A percentile compares a stretch with the other conserved stretches of the same genome.
These are phyloP conservation scores for Diophrys appendiculata DNA, from an alignment of 73 alveolate species.

Conservation along the genomic window DNA sequence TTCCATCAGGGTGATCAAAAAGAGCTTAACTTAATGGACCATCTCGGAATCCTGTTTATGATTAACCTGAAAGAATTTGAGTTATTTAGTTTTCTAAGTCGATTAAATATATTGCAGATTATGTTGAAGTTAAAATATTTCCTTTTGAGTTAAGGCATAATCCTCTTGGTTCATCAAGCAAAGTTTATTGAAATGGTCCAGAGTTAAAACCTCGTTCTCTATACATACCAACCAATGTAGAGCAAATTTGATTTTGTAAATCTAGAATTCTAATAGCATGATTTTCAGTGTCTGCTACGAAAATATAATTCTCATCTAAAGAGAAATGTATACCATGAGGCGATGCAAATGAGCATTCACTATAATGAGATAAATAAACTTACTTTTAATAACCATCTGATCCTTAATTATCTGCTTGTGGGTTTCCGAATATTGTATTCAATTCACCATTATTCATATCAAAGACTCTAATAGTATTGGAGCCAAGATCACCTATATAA, in stretches of 20 bases:
- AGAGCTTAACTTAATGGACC: slow-evolving; percentile 3
- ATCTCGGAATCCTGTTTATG: slow-evolving; percentile 29
- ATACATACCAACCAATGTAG: slow-evolving; percentile 37
- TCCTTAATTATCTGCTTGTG: neutral
- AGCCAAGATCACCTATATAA: slow-evolving; percentile 30
- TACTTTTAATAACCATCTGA: slow-evolving; percentile 39
- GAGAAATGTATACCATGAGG: slow-evolving; percentile 47
- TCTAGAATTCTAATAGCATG: slow-evolving; percentile 32
- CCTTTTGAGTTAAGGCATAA: slow-evolving; percentile 18
- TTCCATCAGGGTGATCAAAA: slow-evolving; percentile 56
- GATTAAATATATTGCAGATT: slow-evolving; percentile 16
- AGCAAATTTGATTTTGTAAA: slow-evolving; percentile 21
- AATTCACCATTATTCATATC: slow-evolving; percentile 10
- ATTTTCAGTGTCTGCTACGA: slow-evolving; percentile 47
- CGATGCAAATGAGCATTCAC: slow-evolving; percentile 29
- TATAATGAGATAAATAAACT: slow-evolving; percentile 5
- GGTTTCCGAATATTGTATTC: slow-evolving; percentile 16
- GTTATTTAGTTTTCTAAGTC: slow-evolving; percentile 15
- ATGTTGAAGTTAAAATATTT: slow-evolving; percentile 14
- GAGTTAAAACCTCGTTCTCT: slow-evolving; percentile 8
- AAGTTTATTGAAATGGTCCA: neutral
- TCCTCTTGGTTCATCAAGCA: slow-evolving; percentile 50
- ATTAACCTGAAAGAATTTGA: slow-evolving; percentile 10
- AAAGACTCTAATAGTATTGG: slow-evolving; percentile 21
- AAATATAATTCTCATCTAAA: slow-evolving; percentile 32